A percentile compares a stretch with the other conserved stretches of the same genome.
Conservation (phyloP, 805 yeast genomes). For the Myxozyma monticola region DNA sequence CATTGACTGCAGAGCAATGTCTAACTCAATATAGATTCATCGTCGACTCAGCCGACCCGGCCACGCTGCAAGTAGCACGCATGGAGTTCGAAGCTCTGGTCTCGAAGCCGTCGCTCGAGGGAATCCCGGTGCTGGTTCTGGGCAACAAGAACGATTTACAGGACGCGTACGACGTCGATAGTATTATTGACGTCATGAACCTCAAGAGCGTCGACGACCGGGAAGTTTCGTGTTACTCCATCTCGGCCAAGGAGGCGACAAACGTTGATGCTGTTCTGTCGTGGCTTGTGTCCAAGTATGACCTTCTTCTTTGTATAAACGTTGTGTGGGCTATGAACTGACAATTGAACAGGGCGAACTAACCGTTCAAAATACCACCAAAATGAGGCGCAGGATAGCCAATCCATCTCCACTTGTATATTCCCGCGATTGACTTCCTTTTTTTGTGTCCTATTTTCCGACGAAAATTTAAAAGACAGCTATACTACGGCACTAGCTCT, state of each 20-base stretch:
- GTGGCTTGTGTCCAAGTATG: slow-evolving; percentile 39
- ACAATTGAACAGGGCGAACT: not conserved
- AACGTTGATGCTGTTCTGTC: slow-evolving; percentile 40
- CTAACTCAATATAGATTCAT: slow-evolving; percentile 36
- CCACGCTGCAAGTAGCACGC: slow-evolving; percentile 37
- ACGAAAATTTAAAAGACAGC: too few relatives aligned
- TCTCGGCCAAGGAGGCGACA: slow-evolving; percentile 40
- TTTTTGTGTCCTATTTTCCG: too few relatives aligned
- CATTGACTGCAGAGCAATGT: too few relatives aligned
- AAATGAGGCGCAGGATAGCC: not conserved
- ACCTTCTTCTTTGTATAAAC: not conserved
- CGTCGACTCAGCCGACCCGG: slow-evolving; percentile 41
- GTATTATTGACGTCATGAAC: slow-evolving; percentile 38
- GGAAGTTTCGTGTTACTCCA: slow-evolving; percentile 41
- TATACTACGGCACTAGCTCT: too few relatives aligned
- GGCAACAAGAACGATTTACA: slow-evolving; percentile 42
- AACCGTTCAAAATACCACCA: not conserved
- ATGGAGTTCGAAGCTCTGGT: slow-evolving; percentile 39
- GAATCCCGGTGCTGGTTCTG: slow-evolving; percentile 41
- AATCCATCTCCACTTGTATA: not conserved
- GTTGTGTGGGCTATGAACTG: not conserved
- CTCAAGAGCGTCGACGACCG: slow-evolving; percentile 37
- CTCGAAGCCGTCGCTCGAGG: slow-evolving; percentile 36
- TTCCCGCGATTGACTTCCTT: too few relatives aligned
- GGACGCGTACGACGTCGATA: slow-evolving; percentile 38